Percentiles rank a stretch among this genome's conserved stretches.
Conservation (phyloP, 352 stramenopile species). For the Thalassiosira mediterranea region DNA sequence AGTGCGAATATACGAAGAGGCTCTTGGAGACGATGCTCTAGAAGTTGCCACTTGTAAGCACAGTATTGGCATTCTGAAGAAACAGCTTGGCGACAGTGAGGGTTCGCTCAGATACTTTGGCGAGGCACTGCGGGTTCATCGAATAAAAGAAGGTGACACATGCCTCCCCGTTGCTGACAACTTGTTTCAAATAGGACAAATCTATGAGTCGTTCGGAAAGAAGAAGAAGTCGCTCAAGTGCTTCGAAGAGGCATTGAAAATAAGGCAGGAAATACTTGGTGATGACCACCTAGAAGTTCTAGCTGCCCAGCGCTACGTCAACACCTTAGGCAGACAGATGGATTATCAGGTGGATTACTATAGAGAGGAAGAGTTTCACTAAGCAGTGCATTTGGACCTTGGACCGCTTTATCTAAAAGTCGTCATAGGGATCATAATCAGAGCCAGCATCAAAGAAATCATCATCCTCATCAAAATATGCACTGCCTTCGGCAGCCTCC, state of each 20-base stretch:
- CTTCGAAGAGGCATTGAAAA: slow-evolving; percentile 57
- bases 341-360: no score
- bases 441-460: no score
- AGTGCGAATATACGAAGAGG: slow-evolving; percentile 36
- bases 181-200: slow-evolving; percentile 56
- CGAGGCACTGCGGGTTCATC: slow-evolving; percentile 52
- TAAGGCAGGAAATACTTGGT: slow-evolving; percentile 42
- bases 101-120: slow-evolving; percentile 54
- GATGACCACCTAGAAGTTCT: slow-evolving; percentile 58
- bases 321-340: no score
- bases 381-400: no score
- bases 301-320: slow-evolving; percentile 20
- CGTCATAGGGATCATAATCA: no score
- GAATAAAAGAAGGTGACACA: slow-evolving; percentile 48
- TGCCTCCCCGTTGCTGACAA: slow-evolving; percentile 48
- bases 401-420: no score
- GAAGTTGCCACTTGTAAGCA: slow-evolving; percentile 57
- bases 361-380: no score
- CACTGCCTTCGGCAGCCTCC: no score
- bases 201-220: slow-evolving; percentile 58
- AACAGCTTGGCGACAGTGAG: slow-evolving; percentile 36
- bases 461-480: no score
- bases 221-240: slow-evolving; percentile 48
- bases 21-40: slow-evolving; percentile 37
- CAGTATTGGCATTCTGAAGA: slow-evolving; percentile 53